These are phyloP conservation scores for Colletotrichum eremochloae DNA, from an alignment of 2,329 filamentous ascomycete species.

Conservation along the genomic window DNA sequence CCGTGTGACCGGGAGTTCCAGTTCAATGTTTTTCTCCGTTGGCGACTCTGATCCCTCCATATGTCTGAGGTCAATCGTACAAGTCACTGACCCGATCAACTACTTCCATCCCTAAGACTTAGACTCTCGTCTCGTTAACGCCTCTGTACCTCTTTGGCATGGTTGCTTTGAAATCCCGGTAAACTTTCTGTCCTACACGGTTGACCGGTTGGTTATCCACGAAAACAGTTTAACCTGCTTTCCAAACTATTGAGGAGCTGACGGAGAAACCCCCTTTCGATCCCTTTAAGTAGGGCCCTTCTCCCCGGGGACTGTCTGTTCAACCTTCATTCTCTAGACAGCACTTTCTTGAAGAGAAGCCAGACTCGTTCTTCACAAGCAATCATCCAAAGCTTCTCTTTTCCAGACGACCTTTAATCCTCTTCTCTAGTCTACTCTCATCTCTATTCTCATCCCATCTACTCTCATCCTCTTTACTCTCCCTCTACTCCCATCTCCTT, in stretches of 20 bases:
- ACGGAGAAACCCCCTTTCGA: not conserved
- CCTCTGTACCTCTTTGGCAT: not conserved
- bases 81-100: not conserved
- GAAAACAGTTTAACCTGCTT: not conserved
- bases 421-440: not conserved
- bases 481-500: not conserved
- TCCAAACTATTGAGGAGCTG: not conserved
- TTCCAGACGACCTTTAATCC: not conserved
- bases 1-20: not conserved
- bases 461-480: no score
- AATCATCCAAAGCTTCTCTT: not conserved
- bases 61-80: not conserved
- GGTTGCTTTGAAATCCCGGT: not conserved
- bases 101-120: not conserved
- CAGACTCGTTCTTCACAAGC: not conserved
- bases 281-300: not conserved
- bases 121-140: not conserved
- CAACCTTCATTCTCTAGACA: not conserved
- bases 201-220: not conserved
- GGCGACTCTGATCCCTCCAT: not conserved
- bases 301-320: not conserved
- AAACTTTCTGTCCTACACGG: not conserved
- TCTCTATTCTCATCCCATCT: no score
- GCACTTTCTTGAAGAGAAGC: not conserved
- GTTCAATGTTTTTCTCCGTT: not conserved